Base-by-base conservation (phyloP, 345 rosid genomes). In the Eutrema yunnanense region DNA sequence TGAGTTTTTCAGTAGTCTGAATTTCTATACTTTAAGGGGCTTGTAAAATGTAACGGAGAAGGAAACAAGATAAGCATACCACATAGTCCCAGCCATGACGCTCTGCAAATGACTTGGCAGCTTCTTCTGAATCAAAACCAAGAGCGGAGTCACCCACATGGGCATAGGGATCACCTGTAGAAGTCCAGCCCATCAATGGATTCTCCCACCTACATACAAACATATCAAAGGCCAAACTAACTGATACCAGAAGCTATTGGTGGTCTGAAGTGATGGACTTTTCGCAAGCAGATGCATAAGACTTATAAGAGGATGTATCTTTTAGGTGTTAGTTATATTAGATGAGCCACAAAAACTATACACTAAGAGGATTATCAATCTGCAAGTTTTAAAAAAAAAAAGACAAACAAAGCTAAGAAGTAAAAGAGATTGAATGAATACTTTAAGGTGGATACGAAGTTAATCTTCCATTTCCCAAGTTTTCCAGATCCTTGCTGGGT, bases 181-280 rank as follows among this genome's bases (percentile, higher is more conserved):
- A 95, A 72, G 99, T 92, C 99, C 99, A 95, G 22, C 98, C 97
- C 98, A 95, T 95, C 92, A 95, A 82, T 13, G 99, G 98, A 78
- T 95, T 95, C 84, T 92, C 99, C 98, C 99, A 95, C 86, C 98
- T 95, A 66, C 51, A 58, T 95, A 66, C 51, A 58, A 72, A 32
- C 41, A 69, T 3, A 9, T 36, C n/a, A 76, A 22, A 61, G 2
- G 27, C 67, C 54, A 36, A n/a, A 29, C 50, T 41, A 47, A 47
- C 11, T 4, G 4, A 33, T 14, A 50, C 56, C 55, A 52, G 3
- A 33, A 13, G 60, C 60, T 33, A 33, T 66, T 22, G 13, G 44
- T 59, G 12, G 19, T 0, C 22, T 19, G 22, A 73, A 55, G 56
- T 52, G 30, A 72, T 52, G 29, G 8, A 14, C 11, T 70, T 11